A percentile compares a stretch with the other conserved stretches of the same genome.
phyloP scores from a whole-genome alignment of 177 flowering plant species.

The Vitis hybrid region DNA sequence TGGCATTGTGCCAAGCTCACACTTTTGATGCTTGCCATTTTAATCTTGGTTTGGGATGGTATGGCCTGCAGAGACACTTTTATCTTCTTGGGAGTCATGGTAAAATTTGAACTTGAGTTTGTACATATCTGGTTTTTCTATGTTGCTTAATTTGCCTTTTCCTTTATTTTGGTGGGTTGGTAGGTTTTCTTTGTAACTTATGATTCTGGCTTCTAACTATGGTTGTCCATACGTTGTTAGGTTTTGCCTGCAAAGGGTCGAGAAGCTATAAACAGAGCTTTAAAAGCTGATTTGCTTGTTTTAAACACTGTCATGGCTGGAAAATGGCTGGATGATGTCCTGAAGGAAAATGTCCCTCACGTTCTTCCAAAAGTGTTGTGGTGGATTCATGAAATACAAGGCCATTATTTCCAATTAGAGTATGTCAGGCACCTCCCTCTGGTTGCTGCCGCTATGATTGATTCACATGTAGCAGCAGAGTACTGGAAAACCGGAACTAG shows the following conservation, averaged over 20 bases:
- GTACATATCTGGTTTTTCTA: too few species aligned
- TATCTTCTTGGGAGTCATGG: too few species aligned
- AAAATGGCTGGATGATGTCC: constrained; percentile 93
- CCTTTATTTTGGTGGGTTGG: neutral
- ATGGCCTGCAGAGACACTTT: too few species aligned
- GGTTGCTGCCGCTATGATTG: constrained; percentile 98
- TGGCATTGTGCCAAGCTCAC: too few species aligned
- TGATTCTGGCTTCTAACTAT: neutral
- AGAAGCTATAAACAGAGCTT: constrained; percentile 74
- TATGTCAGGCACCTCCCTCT: constrained; percentile 93
- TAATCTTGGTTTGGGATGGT: too few species aligned
- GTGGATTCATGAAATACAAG: constrained; percentile 99
- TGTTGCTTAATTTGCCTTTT: neutral
- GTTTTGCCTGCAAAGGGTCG: constrained; percentile 76
- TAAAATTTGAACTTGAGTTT: too few species aligned
- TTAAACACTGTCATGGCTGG: constrained; percentile 98
- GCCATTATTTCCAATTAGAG: constrained; percentile 91
- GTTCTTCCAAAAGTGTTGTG: constrained; percentile 94
- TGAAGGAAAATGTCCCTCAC: constrained; percentile 70
- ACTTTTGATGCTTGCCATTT: too few species aligned
- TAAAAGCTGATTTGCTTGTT: constrained; percentile 88
- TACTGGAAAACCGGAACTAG: constrained; percentile 93
- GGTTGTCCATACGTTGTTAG: constrained; percentile 29
- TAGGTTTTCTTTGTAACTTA: neutral
- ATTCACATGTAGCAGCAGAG: constrained; percentile 86